Percentiles rank a stretch among this genome's conserved stretches.
phyloP scores from a whole-genome alignment of 2,329 filamentous ascomycete genomes.

The Apiospora marii region DNA sequence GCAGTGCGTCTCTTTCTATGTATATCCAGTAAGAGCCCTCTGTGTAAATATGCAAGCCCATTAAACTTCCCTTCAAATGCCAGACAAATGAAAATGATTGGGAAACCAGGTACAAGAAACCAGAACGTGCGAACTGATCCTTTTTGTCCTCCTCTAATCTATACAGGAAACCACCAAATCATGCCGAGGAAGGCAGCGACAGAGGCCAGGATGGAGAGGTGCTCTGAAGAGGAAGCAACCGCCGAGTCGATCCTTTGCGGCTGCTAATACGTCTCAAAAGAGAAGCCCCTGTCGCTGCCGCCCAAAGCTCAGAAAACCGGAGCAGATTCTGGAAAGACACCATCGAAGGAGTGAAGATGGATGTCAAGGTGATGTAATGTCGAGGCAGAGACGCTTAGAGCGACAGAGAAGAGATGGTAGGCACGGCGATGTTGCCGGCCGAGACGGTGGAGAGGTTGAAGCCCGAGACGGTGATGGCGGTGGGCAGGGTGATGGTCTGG shows the following conservation, averaged over 20 bases:
- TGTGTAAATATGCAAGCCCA: neutral
- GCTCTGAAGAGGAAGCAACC: neutral
- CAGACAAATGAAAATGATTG: slow-evolving; percentile 5
- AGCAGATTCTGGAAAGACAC: neutral
- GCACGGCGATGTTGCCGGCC: neutral
- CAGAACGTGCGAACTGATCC: neutral
- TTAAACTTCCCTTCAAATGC: slow-evolving; percentile 20
- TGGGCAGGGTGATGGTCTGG: slow-evolving; percentile 12
- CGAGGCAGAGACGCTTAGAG: neutral
- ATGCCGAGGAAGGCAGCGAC: neutral
- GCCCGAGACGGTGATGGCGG: slow-evolving; percentile 18
- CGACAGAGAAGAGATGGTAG: neutral
- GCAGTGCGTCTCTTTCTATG: slow-evolving; percentile 7
- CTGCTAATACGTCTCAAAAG: neutral
- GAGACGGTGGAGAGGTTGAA: slow-evolving; percentile 14
- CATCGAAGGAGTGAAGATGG: neutral
- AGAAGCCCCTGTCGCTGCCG: slow-evolving; percentile 6
- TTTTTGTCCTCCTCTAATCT: neutral
- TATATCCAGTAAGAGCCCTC: neutral
- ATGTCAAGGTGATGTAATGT: neutral
- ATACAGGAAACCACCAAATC: slow-evolving; percentile 14
- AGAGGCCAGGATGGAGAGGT: neutral
- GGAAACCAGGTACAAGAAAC: neutral
- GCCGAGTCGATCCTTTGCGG: neutral
- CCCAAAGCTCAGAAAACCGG: neutral